Evolutionary conservation across 805 yeast species (phyloP).

Genomic region (Cyberlindnera mrakii): DNA sequence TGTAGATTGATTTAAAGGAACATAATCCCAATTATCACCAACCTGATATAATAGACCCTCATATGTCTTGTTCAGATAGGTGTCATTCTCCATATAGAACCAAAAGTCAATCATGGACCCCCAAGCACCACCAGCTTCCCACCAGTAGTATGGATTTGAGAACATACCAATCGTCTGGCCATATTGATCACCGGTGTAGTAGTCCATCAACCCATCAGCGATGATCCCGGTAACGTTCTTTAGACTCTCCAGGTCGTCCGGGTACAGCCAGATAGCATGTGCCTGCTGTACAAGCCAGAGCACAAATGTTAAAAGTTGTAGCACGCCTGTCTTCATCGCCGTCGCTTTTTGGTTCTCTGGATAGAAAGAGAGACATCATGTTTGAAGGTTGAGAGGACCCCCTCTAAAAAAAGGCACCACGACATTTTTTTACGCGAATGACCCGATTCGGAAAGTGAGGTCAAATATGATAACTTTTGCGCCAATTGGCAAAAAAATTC

Average conservation of each 20-base stretch:
- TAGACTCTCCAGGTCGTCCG: conserved; percentile 26
- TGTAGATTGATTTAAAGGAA: conserved; percentile 75
- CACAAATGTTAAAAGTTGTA: neutral
- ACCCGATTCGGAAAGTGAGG: too few species aligned
- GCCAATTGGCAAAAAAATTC: too few species aligned
- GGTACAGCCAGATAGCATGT: conserved; percentile 21
- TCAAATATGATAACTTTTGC: too few species aligned
- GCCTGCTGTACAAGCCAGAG: neutral
- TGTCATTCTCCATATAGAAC: conserved; percentile 59
- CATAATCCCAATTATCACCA: conserved; percentile 58
- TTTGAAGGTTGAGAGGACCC: too few species aligned
- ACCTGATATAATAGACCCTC: conserved; percentile 59
- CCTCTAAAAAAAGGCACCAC: too few species aligned
- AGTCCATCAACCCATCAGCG: conserved; percentile 65
- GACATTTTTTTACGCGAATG: too few species aligned
- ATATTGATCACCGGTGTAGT: conserved; percentile 53
- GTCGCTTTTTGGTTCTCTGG: too few species aligned
- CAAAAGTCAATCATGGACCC: conserved; percentile 57
- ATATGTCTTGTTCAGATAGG: conserved; percentile 49
- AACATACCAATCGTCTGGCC: conserved; percentile 76
- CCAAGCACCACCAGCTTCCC: conserved; percentile 84
- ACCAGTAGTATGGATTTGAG: conserved; percentile 76
- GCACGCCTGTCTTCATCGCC: neutral
- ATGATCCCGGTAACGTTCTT: conserved; percentile 48
- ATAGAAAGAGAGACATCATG: neutral